A percentile compares a stretch with the other conserved stretches of the same genome.
These are phyloP conservation scores for Diaporthe sp. DNA, from an alignment of 2,329 filamentous ascomycete genomes.

Conservation along the genomic window DNA sequence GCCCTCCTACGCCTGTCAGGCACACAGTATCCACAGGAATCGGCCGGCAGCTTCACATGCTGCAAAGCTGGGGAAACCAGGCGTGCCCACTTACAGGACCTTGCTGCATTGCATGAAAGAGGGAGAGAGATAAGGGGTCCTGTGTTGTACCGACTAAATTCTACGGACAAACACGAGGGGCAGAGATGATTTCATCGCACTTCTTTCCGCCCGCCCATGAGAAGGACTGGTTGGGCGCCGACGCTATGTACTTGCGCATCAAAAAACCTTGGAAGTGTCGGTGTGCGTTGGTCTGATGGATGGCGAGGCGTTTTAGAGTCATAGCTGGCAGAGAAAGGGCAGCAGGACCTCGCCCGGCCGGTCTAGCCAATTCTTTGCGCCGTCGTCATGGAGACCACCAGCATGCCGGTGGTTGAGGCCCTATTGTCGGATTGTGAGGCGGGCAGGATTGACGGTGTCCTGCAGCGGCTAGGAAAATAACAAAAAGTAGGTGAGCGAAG, in stretches of 20 bases:
- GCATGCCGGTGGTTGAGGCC: not conserved
- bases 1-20: not conserved
- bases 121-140: slow-evolving; percentile 7
- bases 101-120: slow-evolving; percentile 35
- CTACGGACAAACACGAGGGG: slow-evolving; percentile 32
- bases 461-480: slow-evolving; percentile 26
- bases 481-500: slow-evolving; percentile 33
- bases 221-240: slow-evolving; percentile 1
- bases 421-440: slow-evolving; percentile 1
- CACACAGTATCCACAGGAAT: slow-evolving; percentile 13
- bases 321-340: slow-evolving; percentile 3
- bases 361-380: not conserved
- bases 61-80: not conserved
- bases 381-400: slow-evolving; percentile 33
- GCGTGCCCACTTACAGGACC: slow-evolving; percentile 25
- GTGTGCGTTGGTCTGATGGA: slow-evolving; percentile 24
- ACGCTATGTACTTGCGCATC: not conserved
- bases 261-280: slow-evolving; percentile 29
- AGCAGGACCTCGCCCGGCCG: not conserved
- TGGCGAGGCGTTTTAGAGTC: slow-evolving; percentile 4
- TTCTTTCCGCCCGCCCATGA: not conserved
- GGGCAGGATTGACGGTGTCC: slow-evolving; percentile 17
- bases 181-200: slow-evolving; percentile 15
- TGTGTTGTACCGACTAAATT: not conserved
- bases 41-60: slow-evolving; percentile 2